Conservation (phyloP, 2,329 filamentous ascomycete species). For the Cadophora sp. region DNA sequence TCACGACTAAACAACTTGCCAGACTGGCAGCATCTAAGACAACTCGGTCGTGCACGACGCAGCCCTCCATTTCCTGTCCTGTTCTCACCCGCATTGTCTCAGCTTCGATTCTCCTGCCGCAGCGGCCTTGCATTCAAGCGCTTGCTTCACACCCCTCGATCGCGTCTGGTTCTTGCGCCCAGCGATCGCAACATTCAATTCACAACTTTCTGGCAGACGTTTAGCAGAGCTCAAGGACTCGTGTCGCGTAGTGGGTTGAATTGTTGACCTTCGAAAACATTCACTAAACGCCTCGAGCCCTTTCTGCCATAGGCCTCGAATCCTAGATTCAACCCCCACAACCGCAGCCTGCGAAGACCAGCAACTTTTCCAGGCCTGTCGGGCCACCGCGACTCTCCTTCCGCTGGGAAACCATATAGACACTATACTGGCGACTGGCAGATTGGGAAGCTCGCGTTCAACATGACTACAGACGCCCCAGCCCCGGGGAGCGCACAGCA, state of each 20-base stretch:
- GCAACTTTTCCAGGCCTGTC: slow-evolving; percentile 27
- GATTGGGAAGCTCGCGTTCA: slow-evolving; percentile 27
- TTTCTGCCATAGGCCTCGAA: not conserved
- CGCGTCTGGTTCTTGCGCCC: slow-evolving; percentile 37
- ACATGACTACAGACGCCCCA: slow-evolving; percentile 40
- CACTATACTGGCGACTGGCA: slow-evolving; percentile 30
- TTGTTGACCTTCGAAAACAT: not conserved
- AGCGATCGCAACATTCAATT: slow-evolving; percentile 24
- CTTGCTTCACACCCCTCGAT: slow-evolving; percentile 33
- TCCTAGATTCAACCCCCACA: slow-evolving; percentile 14
- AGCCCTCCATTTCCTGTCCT: slow-evolving; percentile 18
- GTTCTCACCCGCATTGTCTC: slow-evolving; percentile 18
- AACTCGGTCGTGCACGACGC: slow-evolving; percentile 36
- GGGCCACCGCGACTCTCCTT: slow-evolving; percentile 29
- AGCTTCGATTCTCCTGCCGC: slow-evolving; percentile 17
- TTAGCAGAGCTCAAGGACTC: slow-evolving; percentile 3
- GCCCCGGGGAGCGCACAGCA: slow-evolving; percentile 41
- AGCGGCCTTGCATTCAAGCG: slow-evolving; percentile 24
- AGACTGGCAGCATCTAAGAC: slow-evolving; percentile 31
- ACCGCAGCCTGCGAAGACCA: slow-evolving; percentile 27
- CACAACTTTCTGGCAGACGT: slow-evolving; percentile 20
- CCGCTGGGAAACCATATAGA: slow-evolving; percentile 26
- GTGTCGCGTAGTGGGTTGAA: slow-evolving; percentile 21
- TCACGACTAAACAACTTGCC: slow-evolving; percentile 29
- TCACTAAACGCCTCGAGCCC: not conserved